Evolutionary conservation across 495 filamentous ascomycete species (phyloP).

Genomic region (Penicillium silybi): DNA sequence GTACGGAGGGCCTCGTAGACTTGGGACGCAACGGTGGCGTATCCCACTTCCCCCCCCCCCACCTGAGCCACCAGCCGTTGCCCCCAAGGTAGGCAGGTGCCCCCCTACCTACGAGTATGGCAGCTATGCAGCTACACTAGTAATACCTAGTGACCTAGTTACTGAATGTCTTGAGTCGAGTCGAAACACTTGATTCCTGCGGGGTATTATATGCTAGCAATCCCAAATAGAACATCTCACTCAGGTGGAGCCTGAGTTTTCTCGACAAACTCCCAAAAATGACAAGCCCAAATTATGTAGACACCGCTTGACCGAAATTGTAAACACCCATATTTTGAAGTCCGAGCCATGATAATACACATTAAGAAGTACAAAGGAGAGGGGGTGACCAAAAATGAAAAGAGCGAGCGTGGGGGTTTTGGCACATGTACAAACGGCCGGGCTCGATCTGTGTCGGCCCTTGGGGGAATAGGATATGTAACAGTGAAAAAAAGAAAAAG

Average conservation of each 20-base stretch:
- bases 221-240: slow-evolving; percentile 3
- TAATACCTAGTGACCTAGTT: too few species aligned
- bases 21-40: too few species aligned
- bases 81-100: too few species aligned
- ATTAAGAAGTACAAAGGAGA: slow-evolving; percentile 37
- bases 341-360: slow-evolving; percentile 34
- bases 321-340: slow-evolving; percentile 19
- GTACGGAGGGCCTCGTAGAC: too few species aligned
- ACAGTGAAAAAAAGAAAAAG: slow-evolving; percentile 21
- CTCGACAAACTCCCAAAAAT: slow-evolving; percentile 3
- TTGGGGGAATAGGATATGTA: slow-evolving; percentile 12
- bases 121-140: too few species aligned
- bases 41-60: too few species aligned
- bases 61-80: too few species aligned
- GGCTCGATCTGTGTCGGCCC: slow-evolving; percentile 3
- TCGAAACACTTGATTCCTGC: slow-evolving; percentile 13
- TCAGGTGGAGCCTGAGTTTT: background rate
- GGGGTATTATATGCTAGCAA: slow-evolving; percentile 21
- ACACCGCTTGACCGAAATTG: slow-evolving; percentile 5
- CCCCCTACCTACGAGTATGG: too few species aligned
- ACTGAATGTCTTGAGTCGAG: background rate
- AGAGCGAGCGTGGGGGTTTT: slow-evolving; percentile 20
- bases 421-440: slow-evolving; percentile 30
- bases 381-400: slow-evolving; percentile 20
- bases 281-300: slow-evolving; percentile 3